phyloP scores from a whole-genome alignment of 75 land plant species.

The Larix kaempferi region DNA sequence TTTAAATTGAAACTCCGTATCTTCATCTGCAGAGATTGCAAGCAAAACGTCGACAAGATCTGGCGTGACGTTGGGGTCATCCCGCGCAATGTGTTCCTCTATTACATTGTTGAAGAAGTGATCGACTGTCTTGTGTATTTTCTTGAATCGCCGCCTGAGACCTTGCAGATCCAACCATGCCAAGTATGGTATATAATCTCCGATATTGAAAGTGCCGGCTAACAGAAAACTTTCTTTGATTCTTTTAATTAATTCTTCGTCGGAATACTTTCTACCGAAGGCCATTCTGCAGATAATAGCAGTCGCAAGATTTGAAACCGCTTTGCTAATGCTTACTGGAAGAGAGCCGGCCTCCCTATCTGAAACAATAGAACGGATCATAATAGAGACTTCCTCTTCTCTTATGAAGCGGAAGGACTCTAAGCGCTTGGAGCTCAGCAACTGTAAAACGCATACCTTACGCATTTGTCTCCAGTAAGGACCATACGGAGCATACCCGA shows the following conservation, averaged over 20 bases:
- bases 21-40: slow-evolving; percentile 8
- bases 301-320: slow-evolving; percentile 11
- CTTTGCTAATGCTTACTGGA: background rate
- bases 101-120: slow-evolving; percentile 32
- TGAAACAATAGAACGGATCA: background rate
- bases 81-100: slow-evolving; percentile 16
- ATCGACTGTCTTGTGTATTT: slow-evolving; percentile 21
- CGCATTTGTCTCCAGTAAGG: slow-evolving; percentile 20
- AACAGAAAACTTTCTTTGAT: slow-evolving; percentile 22
- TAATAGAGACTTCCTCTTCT: background rate
- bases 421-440: slow-evolving; percentile 23
- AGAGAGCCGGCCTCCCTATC: no score
- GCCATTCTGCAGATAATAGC: slow-evolving; percentile 40
- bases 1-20: slow-evolving; percentile 17
- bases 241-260: slow-evolving; percentile 13
- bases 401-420: slow-evolving; percentile 3
- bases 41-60: slow-evolving; percentile 20
- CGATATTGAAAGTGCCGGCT: slow-evolving; percentile 28
- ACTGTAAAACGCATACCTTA: slow-evolving; percentile 25
- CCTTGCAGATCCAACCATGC: slow-evolving; percentile 36
- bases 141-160: slow-evolving; percentile 13
- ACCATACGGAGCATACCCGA: slow-evolving; percentile 13
- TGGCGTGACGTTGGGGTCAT: background rate
- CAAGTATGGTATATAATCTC: slow-evolving; percentile 19
- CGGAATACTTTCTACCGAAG: slow-evolving; percentile 19